A percentile compares a stretch with the other conserved stretches of the same genome.
Conservation (phyloP, 495 filamentous ascomycete species). For the Podospora pseudocomata region DNA sequence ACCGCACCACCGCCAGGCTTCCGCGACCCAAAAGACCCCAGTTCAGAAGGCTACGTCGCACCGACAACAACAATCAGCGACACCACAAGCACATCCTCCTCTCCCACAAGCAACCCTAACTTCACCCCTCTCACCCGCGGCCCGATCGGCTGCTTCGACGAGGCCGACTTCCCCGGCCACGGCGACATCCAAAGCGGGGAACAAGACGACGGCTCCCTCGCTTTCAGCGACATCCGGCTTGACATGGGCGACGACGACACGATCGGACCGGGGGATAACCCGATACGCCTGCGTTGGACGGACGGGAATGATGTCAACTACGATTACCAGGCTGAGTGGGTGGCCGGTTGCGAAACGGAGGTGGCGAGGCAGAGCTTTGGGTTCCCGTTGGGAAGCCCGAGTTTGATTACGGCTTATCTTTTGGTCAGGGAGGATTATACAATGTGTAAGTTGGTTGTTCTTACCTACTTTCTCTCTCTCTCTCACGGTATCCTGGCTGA, state of each 20-base stretch:
- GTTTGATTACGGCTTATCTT: conserved; percentile 11
- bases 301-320: conserved; percentile 10
- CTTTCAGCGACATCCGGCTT: background rate
- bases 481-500: background rate
- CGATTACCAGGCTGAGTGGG: conserved; percentile 13
- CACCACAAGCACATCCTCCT: background rate
- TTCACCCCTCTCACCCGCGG: conserved; percentile 7
- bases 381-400: conserved; percentile 10
- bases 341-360: conserved; percentile 11
- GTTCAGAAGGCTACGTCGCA: conserved; percentile 7
- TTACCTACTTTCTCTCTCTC: too few species aligned
- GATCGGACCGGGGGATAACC: conserved; percentile 10
- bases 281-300: conserved; percentile 5
- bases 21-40: conserved; percentile 11
- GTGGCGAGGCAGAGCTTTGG: conserved; percentile 14
- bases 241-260: background rate
- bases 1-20: too few species aligned
- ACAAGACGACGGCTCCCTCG: background rate
- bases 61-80: conserved; percentile 4
- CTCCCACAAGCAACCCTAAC: background rate
- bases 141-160: conserved; percentile 13
- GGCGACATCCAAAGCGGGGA: conserved; percentile 12
- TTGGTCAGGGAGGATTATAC: conserved; percentile 16
- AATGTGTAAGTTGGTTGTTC: conserved; percentile 4
- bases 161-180: conserved; percentile 17